phyloP scores from a whole-genome alignment of 805 yeast species.

The Candida sanyiensis region DNA sequence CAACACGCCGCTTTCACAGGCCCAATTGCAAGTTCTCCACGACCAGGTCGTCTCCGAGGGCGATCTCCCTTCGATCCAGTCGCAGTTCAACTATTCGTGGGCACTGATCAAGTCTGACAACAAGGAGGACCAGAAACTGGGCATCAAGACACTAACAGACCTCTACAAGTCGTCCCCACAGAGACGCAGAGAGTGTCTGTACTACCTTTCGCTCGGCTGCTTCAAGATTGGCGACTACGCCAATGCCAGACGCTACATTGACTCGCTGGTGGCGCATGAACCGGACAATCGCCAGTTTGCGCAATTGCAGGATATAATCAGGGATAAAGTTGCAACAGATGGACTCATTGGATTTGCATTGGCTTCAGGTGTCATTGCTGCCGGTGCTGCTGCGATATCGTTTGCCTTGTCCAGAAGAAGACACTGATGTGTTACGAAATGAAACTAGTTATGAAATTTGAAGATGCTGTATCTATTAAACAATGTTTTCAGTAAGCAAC shows the following conservation, averaged over 20 bases:
- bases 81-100: conserved; percentile 95
- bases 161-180: conserved; percentile 70
- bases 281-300: conserved; percentile 79
- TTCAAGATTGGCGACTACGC: conserved; percentile 83
- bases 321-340: conserved; percentile 78
- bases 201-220: conserved; percentile 82
- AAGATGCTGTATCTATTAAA: conserved; percentile 20
- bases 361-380: conserved; percentile 79
- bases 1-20: conserved; percentile 53
- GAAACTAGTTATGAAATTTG: background rate
- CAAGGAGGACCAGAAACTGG: conserved; percentile 64
- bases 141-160: conserved; percentile 67
- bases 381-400: conserved; percentile 63
- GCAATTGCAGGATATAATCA: conserved; percentile 68
- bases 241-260: conserved; percentile 81
- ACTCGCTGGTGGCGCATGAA: conserved; percentile 68
- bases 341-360: conserved; percentile 86
- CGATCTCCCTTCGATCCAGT: conserved; percentile 73
- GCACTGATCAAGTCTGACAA: conserved; percentile 74
- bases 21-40: conserved; percentile 69
- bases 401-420: conserved; percentile 31
- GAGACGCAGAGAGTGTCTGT: conserved; percentile 83
- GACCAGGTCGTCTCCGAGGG: conserved; percentile 77
- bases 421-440: conserved; percentile 16
- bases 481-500: conserved; percentile 43